These are phyloP conservation scores for Jimgerdemannia lactiflua DNA, from an alignment of 192 early-diverging fungal genomes.

Conservation along the genomic window DNA sequence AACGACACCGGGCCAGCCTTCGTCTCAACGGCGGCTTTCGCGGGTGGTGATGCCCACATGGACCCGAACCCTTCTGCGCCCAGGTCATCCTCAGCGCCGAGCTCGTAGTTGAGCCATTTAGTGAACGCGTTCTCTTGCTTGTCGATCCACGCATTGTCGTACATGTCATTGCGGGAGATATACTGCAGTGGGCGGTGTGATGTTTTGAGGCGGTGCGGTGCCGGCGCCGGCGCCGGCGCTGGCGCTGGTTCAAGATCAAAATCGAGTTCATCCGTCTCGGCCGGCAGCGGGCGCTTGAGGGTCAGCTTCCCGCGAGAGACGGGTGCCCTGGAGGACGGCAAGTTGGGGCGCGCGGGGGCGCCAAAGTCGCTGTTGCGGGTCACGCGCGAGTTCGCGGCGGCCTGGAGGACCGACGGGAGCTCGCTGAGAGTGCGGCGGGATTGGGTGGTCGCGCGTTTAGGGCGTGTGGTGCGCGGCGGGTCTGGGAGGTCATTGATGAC, in stretches of 20 bases:
- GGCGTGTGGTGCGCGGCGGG: neutral
- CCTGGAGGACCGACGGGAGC: neutral
- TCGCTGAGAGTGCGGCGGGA: neutral
- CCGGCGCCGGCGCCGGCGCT: too few species aligned
- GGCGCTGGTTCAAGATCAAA: too few species aligned
- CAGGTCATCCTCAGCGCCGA: constrained; percentile 23
- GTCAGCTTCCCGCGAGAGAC: neutral
- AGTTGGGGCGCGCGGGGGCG: neutral
- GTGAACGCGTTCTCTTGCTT: constrained; percentile 35
- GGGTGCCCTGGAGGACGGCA: too few species aligned
- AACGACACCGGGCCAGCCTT: constrained; percentile 14
- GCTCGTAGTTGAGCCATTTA: constrained; percentile 35
- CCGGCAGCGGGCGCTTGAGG: neutral
- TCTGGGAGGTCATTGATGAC: neutral
- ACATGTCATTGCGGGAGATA: constrained; percentile 35
- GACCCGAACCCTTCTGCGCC: neutral
- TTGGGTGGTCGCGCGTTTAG: neutral
- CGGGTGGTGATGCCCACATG: neutral
- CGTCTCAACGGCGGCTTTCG: constrained; percentile 23
- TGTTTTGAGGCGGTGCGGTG: neutral
- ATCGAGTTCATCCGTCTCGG: too few species aligned
- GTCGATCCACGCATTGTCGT: constrained; percentile 39
- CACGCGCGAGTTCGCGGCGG: neutral
- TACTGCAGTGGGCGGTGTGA: constrained; percentile 18
- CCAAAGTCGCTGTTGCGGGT: neutral